A percentile compares a stretch with the other conserved stretches of the same genome.
Evolutionary conservation across 2,329 filamentous ascomycete species (phyloP).

Genomic region (Colletotrichum euphorbiae): DNA sequence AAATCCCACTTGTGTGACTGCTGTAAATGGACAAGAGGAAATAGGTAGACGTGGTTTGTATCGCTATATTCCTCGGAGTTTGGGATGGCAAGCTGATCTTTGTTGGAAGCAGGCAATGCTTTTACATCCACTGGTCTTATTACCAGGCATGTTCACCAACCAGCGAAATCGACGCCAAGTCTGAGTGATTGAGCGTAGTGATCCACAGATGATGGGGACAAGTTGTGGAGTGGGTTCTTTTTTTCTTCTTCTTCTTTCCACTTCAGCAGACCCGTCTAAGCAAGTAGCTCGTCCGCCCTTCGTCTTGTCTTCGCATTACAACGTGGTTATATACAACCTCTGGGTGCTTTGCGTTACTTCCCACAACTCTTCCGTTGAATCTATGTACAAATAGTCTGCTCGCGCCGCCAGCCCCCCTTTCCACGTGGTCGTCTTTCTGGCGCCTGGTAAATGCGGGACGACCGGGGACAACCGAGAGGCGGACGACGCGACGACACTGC

Average conservation of each 20-base stretch:
- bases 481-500: constrained; percentile 33
- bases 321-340: constrained; percentile 36
- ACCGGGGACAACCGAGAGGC: constrained; percentile 14
- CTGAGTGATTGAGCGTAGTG: neutral
- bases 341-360: constrained; percentile 17
- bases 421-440: neutral
- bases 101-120: too few species aligned
- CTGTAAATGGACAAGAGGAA: too few species aligned
- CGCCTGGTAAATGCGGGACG: neutral
- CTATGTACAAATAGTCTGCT: constrained; percentile 38
- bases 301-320: constrained; percentile 38
- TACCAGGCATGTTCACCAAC: too few species aligned
- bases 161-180: too few species aligned
- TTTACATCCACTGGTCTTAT: too few species aligned
- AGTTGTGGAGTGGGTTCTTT: constrained; percentile 14
- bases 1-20: too few species aligned
- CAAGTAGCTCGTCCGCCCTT: constrained; percentile 13
- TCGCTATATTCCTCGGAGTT: too few species aligned
- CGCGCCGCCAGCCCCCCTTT: constrained; percentile 17
- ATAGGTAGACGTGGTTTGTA: too few species aligned
- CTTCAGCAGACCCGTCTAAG: constrained; percentile 10
- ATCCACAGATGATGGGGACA: neutral
- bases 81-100: too few species aligned
- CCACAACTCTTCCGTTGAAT: constrained; percentile 10
- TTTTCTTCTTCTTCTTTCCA: constrained; percentile 34